Evolutionary conservation across 768 basidiomycete species (phyloP), one percentile per base, ranked within the genome.

Genomic region (Mycena epipterygia): DNA sequence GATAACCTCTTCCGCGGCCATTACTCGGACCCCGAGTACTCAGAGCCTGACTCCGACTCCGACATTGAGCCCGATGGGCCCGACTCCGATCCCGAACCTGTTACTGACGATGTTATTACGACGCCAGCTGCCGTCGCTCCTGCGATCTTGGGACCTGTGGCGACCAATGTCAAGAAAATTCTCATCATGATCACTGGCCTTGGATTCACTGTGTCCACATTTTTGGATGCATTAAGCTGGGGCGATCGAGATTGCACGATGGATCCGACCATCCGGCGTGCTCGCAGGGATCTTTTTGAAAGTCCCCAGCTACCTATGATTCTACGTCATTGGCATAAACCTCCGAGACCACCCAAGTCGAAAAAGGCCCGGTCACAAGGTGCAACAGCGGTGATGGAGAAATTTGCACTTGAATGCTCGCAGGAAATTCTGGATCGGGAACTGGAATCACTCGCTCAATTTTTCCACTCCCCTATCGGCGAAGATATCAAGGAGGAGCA

Each of bases 201-300:
- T 44, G 64, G 42, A 17, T n/a, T 65, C 23, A 55, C 3, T 16
- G 9, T 65, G 11, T 6, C 53, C 1, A 27, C 2, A 1, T 46
- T 65, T 21, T 27, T 65, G 53, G 64, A 65, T 56, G 64, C 53
- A 16, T n/a, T 67, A 3, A 60, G 65, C 49, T 67, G 65, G 65
- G 65, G 65, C 13, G 65, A 67, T 33, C 21, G 4, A 4, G 39
- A 30, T 6, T 67, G 65, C 30, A 67, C 57, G 0, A 16, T 41
- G 25, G 30, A 67, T 52, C 37, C 46, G n/a, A 32, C 2, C 5
- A 23, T 67, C 29, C 46, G 57, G 2, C 5, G 4, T 11, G 57
- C 27, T 0, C 57, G 57, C 16, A 32, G 23, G 1, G 13, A 0
- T 0, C 37, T 67, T 11, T 52, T 37, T 3, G 51, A 59, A 3